These are phyloP conservation scores for Mycosphaerella sp. DNA, from an alignment of 2,329 filamentous ascomycete species.

Conservation along the genomic window DNA sequence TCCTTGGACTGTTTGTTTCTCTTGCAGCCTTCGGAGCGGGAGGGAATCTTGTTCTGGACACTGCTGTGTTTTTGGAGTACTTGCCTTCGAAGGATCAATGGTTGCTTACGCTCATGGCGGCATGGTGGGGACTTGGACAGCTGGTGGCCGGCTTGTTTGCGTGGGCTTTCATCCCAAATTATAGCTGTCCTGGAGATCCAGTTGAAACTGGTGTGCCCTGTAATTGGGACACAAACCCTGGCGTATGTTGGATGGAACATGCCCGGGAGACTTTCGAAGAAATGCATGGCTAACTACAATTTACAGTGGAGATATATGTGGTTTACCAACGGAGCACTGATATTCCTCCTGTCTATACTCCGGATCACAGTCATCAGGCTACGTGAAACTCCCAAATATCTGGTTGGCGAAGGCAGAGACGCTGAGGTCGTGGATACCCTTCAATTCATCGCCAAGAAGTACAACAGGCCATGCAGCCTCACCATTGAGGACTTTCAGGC, in stretches of 20 bases:
- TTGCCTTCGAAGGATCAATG: constrained; percentile 55
- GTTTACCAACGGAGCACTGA: constrained; percentile 48
- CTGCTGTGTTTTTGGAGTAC: constrained; percentile 54
- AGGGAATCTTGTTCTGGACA: constrained; percentile 58
- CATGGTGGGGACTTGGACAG: constrained; percentile 50
- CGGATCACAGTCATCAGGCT: constrained; percentile 51
- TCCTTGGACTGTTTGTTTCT: constrained; percentile 57
- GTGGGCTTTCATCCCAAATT: constrained; percentile 49
- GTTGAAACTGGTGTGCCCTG: constrained; percentile 39
- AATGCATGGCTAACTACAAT: no score
- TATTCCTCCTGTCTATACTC: constrained; percentile 48
- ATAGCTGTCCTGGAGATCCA: constrained; percentile 40
- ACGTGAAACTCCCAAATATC: constrained; percentile 52
- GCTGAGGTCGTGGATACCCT: constrained; percentile 46
- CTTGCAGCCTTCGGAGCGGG: constrained; percentile 59
- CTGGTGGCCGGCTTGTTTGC: constrained; percentile 49
- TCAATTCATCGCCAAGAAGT: constrained; percentile 46
- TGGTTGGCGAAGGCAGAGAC: constrained; percentile 49
- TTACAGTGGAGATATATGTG: constrained; percentile 49
- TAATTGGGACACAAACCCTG: constrained; percentile 47
- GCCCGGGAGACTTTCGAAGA: no score
- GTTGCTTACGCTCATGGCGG: constrained; percentile 57
- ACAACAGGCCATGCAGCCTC: constrained; percentile 48
- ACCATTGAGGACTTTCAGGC: constrained; percentile 46
- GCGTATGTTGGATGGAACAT: constrained; percentile 19